Base-by-base conservation (phyloP, 805 yeast species). In the Henningerozyma blattae region DNA sequence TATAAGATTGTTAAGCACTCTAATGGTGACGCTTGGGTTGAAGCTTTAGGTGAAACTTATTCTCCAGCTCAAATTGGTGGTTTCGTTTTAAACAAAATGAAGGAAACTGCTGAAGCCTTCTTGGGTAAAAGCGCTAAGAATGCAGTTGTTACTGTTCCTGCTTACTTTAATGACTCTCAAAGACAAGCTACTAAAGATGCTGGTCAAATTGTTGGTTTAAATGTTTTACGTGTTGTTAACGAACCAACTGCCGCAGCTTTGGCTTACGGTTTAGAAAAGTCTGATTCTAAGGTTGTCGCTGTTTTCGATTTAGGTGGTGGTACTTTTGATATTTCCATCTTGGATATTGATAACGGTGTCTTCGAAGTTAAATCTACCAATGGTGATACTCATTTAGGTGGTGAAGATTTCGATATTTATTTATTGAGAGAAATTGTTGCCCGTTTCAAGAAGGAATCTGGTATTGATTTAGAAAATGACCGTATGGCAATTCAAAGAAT, bases 241-340 rank as follows among this genome's bases (percentile, higher is more conserved):
- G 91, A 81, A 59, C 91, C 91, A 40, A 81, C 91, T 33, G 89
- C 89, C 14, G 89, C 95, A 44, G 95, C 95, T 43, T 69, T 85
- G 54, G 95, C 95, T 44, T 85, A 85, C 64, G 95, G 95, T 67
- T 70, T 85, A 54, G 95, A 85, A 67, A 81, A 80, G 69, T 50
- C 64, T 27, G 77, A 72, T 48, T 70, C 77, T 55, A 78, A 77
- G 65, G 80, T 81, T 42, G 94, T 86, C 51, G 96, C 96, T 42
- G 96, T 86, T 46, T 86, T 87, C 68, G 96, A 86, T 67, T 73
- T 86, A 57, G 96, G 96, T 77, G 96, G 96, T 64, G 96, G 96
- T 77, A 86, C 96, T 54, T 86, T 86, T 61, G 96, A 86, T 80
- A 80, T 86, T 65, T 86, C 96, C 51, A 83, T 86, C 60, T 73